Conservation (phyloP, 352 stramenopile species). For the Phytophthora chlamydospora region DNA sequence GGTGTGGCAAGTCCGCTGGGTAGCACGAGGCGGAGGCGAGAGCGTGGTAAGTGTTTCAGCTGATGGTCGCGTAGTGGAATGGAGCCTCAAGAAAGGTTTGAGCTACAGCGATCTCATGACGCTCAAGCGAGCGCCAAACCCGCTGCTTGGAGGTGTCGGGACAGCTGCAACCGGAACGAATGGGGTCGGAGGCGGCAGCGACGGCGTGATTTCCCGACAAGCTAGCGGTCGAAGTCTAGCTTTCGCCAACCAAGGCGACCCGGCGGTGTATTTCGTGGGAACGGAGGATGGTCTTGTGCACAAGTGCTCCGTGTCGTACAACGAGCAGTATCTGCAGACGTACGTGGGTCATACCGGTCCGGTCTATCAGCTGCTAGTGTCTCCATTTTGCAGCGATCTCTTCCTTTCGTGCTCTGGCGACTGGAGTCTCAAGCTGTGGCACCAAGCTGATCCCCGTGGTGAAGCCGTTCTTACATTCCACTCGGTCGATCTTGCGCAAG, state of each 20-base stretch:
- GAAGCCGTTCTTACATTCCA: slow-evolving; percentile 65
- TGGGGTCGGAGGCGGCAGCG: slow-evolving; percentile 16
- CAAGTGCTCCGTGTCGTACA: slow-evolving; percentile 94
- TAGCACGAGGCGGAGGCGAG: slow-evolving; percentile 87
- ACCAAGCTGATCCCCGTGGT: slow-evolving; percentile 58
- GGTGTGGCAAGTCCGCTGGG: slow-evolving; percentile 94
- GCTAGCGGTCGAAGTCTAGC: slow-evolving; percentile 89
- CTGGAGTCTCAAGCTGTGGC: slow-evolving; percentile 91
- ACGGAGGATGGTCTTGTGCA: slow-evolving; percentile 93
- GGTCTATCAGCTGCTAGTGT: slow-evolving; percentile 90
- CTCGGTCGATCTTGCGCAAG: slow-evolving; percentile 78
- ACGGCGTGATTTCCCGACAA: slow-evolving; percentile 88
- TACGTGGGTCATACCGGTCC: slow-evolving; percentile 89
- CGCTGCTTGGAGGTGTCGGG: slow-evolving; percentile 51
- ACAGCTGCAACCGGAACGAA: slow-evolving; percentile 51
- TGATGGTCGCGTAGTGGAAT: slow-evolving; percentile 92
- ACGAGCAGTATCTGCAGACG: slow-evolving; percentile 93
- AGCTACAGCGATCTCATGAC: slow-evolving; percentile 91
- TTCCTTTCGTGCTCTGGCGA: slow-evolving; percentile 92
- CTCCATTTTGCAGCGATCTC: slow-evolving; percentile 82
- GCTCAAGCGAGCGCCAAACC: slow-evolving; percentile 85
- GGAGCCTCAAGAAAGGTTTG: slow-evolving; percentile 93
- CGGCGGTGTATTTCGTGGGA: slow-evolving; percentile 89
- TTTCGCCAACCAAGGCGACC: slow-evolving; percentile 77
- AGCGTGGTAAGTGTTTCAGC: slow-evolving; percentile 91